Base-by-base conservation (phyloP, 2,329 filamentous ascomycete species). In the Curvularia sp. region DNA sequence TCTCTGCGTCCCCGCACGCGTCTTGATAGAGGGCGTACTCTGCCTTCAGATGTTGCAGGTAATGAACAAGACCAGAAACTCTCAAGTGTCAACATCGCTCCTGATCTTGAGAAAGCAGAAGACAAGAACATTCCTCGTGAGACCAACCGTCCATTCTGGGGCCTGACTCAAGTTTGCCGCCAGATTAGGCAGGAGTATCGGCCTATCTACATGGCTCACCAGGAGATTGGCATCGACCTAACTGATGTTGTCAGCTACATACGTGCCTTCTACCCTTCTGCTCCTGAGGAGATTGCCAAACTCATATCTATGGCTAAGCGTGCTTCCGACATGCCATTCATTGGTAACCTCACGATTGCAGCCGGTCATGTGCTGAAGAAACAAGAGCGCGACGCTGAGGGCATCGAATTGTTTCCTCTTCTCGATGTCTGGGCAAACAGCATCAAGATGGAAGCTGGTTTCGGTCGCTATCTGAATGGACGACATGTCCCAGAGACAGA, bases 391-490 rank as follows among this genome's bases (percentile, higher is more conserved):
- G 30, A 33, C 1, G 10, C 15, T 3, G 38, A 55, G 0, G 71
- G 70, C 1, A 56, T 73, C 12, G 67, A 75, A 20, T 44, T 71
- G 3, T 57, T 60, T 13, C 66, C 67, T 2, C 50, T 74, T 8
- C 61, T 75, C 9, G 60, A 70, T 8, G 42, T 70, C 1, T 75
- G 71, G 71, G 71, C 71, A 5, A 74, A 75, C 48, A 65, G 60
- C 12, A 54, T 60, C 43, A 67, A 66, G 47, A 66, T 75, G 20
- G 64, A 72, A 48, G 68, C 69, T 9, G 71, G 68, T 2, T 74
- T 75, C 38, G 71, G 72, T 8, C 63, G 71, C 5, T 75, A 74
- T 30, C 42, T 63, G n/a, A 57, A 59, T 15, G 22, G 9, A 3
- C 13, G 33, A 4, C 70, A 70, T 35, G 18, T 53, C 3, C 61